Evolutionary conservation across 805 yeast species (phyloP), one percentile per base, ranked within the genome.

Genomic region (Zygotorulaspora florentina): DNA sequence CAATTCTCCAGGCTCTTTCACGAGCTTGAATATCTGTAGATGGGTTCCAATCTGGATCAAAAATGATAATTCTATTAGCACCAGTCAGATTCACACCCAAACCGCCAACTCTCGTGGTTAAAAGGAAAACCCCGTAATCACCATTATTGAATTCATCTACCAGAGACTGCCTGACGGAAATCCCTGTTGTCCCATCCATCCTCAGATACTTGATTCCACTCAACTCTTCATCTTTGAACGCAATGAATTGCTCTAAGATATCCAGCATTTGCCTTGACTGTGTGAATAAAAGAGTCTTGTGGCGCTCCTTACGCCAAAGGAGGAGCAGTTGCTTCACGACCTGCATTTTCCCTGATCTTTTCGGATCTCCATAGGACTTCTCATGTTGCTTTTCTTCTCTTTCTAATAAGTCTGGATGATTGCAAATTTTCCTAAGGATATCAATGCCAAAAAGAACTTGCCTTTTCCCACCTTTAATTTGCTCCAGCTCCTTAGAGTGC

Each of bases 11-110:
- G 0, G 98, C 97, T 40, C 99, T 69, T 63, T 91, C 99, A 48
- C 98, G 73, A 0, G 99, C 99, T 66, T 91, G 99, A 48, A 90
- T 75, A 69, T 91, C 99, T 0, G 98, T 93, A 1, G 96, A 88
- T 0, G 99, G 99, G 59, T 91, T 91, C 99, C 99, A 91, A 66
- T 93, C 98, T 0, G 99, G 99, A 59, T 91, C 99, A 62, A 77
- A 91, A 12, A 91, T 91, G 17, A 91, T 87, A 10, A 91, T 96
- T 37, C 98, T 70, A 54, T 89, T 89, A 0, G 99, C 98, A 2
- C 98, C 98, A 0, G 96, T 91, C 38, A 91, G 65, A 63, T 91
- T 91, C 1, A 91, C 87, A 16, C 99, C 99, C 33, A 93, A 69
- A 0, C 99, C 99, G 16, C 99, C 99, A 6, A 93, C 99, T 58